A percentile compares a stretch with the other conserved stretches of the same genome.
Conservation (phyloP, 1,139 yeast genomes). For the Scheffersomyces cryptocercus region DNA sequence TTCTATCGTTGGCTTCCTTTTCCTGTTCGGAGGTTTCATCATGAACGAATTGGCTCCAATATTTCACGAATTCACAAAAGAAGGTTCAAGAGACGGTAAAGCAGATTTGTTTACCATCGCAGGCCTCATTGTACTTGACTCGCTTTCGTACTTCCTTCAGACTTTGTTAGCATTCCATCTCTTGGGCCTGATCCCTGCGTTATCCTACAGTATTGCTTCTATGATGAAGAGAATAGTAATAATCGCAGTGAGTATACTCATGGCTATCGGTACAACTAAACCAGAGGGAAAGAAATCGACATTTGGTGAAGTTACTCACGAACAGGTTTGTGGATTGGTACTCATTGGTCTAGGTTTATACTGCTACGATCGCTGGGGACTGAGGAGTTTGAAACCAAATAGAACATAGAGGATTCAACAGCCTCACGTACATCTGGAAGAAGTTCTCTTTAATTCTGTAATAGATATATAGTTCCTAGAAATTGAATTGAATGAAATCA, state of each 20-base stretch:
- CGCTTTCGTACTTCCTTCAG: constrained; percentile 38
- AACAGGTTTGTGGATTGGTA: constrained; percentile 31
- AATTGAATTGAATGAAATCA: no score
- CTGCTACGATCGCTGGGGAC: constrained; percentile 46
- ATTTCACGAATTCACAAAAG: constrained; percentile 10
- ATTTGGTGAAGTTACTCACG: constrained; percentile 30
- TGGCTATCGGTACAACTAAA: constrained; percentile 22
- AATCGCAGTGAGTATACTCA: constrained; percentile 34
- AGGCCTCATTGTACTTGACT: constrained; percentile 28
- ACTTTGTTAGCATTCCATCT: constrained; percentile 38
- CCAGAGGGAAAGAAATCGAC: constrained; percentile 14
- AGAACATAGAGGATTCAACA: background rate
- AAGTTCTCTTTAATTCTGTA: no score
- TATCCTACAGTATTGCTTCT: constrained; percentile 43
- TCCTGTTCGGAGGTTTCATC: constrained; percentile 34
- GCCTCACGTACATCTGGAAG: background rate
- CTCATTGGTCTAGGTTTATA: constrained; percentile 38
- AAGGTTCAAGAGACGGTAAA: constrained; percentile 19
- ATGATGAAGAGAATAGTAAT: constrained; percentile 45
- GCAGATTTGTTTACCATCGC: constrained; percentile 24
- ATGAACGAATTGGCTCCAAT: constrained; percentile 29
- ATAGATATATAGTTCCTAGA: no score
- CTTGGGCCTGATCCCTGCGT: constrained; percentile 41
- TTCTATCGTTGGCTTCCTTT: constrained; percentile 34
- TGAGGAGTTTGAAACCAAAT: constrained; percentile 18